Percentiles rank a stretch among this genome's conserved stretches.
Evolutionary conservation across 257 asterid species (phyloP).

Genomic region (Rubia yunnanensis): DNA sequence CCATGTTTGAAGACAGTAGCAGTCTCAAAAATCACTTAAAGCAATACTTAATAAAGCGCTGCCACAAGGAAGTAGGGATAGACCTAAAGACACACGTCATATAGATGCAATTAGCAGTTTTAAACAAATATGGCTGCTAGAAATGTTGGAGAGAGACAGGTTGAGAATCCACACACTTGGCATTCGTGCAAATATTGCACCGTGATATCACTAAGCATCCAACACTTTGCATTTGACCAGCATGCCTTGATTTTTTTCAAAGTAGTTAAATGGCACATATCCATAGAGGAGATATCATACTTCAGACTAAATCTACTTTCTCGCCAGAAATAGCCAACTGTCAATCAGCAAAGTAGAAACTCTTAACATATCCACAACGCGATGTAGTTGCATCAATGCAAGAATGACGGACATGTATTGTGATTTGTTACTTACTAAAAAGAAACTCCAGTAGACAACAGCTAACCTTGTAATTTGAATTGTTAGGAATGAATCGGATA

Average conservation of each 20-base stretch:
- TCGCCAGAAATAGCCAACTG: background rate
- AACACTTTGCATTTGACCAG: no score
- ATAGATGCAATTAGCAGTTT: background rate
- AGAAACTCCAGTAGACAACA: background rate
- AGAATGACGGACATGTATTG: background rate
- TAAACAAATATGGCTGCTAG: background rate
- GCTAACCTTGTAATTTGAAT: slow-evolving; percentile 21
- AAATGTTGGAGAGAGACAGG: background rate
- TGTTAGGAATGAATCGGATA: slow-evolving; percentile 1
- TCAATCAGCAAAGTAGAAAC: background rate
- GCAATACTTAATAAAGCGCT: background rate
- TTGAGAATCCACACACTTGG: background rate
- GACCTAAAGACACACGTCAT: background rate
- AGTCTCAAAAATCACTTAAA: no score
- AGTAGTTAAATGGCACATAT: background rate
- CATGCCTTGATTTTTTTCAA: no score
- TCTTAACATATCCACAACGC: background rate
- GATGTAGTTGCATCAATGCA: background rate
- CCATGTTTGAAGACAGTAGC: no score
- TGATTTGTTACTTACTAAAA: background rate
- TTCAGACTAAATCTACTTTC: background rate
- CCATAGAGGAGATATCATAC: background rate
- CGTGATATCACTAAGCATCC: background rate
- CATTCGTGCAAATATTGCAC: background rate
- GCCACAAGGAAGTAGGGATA: background rate